Evolutionary conservation across 441 rosid genomes (phyloP), one percentile per base, ranked within the genome.

Genomic region (Populus trichocarpa): DNA sequence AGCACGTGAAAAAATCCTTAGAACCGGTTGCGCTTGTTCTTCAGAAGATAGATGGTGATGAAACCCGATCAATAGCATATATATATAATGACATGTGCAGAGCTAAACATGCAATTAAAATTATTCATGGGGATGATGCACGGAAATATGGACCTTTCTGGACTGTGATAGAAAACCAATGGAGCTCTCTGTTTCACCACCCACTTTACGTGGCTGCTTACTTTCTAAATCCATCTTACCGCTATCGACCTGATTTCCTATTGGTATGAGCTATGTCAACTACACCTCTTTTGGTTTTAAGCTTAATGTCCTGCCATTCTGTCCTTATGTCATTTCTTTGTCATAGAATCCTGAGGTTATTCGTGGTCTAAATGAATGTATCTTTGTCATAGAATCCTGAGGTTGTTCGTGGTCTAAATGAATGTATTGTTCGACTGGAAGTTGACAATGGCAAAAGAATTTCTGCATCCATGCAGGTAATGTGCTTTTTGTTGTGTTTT

Each of bases 121-220:
- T 89, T 40, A 84, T 90, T 80, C 94, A 88, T 79, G 89, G 85
- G 72, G 97, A 90, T 75, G 98, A 92, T 84, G 86, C 82, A 65
- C 88, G 88, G 26, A 96, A 90, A 79, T 91, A 86, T 70, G 92
- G 87, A 78, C 97, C 99, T 11, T 87, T 96, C 69, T 92, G 93
- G 92, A 88, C 85, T 70, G 94, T 87, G 74, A 91, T 96, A 26
- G 99, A 93, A 76, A 84, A 76, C 79, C 90, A 89, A 63, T 92
- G 95, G 93, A 90, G 86, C 84, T 80, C 91, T 63, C 87, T 92
- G 86, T 86, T 90, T 82, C 94, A 84, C 78, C 98, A 94, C 76
- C 98, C 99, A 20, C 95, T 96, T 69, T 85, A 89, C 77, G 88
- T 90, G 74, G 97, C 98, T 83, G 97, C 99, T 57, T 93, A 92